A percentile compares a stretch with the other conserved stretches of the same genome.
Conservation (phyloP, 768 basidiomycete genomes). For the Boletus tylopilopsis region DNA sequence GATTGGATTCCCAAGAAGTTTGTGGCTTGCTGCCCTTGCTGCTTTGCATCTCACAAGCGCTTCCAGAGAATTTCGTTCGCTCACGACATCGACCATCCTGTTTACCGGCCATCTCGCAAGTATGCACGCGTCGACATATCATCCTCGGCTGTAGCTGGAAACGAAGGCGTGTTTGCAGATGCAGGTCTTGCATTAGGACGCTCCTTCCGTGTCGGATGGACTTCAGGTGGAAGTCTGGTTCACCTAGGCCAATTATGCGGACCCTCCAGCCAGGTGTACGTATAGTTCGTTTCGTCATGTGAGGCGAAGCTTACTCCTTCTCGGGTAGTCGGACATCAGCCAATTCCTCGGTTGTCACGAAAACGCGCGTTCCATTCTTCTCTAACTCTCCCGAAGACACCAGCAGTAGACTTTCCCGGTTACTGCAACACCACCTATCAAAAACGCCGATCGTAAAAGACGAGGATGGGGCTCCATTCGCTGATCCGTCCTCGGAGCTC, state of each 20-base stretch:
- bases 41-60: neutral
- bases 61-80: slow-evolving; percentile 76
- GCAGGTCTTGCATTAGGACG: slow-evolving; percentile 83
- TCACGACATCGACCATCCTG: slow-evolving; percentile 60
- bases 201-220: slow-evolving; percentile 90
- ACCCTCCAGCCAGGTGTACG: slow-evolving; percentile 52
- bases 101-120: slow-evolving; percentile 75
- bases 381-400: slow-evolving; percentile 31
- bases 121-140: slow-evolving; percentile 71
- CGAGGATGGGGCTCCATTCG: slow-evolving; percentile 66
- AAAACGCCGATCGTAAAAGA: slow-evolving; percentile 70
- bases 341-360: slow-evolving; percentile 58
- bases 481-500: slow-evolving; percentile 58
- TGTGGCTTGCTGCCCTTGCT: slow-evolving; percentile 18
- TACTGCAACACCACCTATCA: slow-evolving; percentile 74
- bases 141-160: slow-evolving; percentile 59
- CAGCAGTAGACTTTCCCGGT: slow-evolving; percentile 47
- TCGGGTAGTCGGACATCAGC: slow-evolving; percentile 46
- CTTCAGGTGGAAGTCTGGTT: slow-evolving; percentile 70
- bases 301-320: slow-evolving; percentile 5
- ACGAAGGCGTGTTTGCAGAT: slow-evolving; percentile 68
- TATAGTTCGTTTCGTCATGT: slow-evolving; percentile 11
- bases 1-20: slow-evolving; percentile 61
- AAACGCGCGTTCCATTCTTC: slow-evolving; percentile 46
- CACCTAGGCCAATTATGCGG: slow-evolving; percentile 74